These are phyloP conservation scores for Helichrysum umbraculigerum DNA, from an alignment of 129 eudicot genomes.

Conservation along the genomic window DNA sequence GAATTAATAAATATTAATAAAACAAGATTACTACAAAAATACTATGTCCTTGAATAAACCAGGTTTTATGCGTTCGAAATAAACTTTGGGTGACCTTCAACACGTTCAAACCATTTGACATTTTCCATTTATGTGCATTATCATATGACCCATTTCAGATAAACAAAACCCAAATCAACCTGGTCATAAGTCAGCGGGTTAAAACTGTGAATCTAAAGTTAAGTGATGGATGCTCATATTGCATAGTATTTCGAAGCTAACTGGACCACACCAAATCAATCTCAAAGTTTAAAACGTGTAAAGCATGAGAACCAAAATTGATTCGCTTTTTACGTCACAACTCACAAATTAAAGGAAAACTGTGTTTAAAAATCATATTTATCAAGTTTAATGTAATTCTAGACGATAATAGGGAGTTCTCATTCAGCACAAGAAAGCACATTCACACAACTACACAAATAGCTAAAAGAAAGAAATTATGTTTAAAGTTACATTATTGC, in stretches of 20 bases:
- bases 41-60: neutral
- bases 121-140: neutral
- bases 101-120: neutral
- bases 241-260: neutral
- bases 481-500: neutral
- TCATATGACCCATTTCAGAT: neutral
- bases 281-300: neutral
- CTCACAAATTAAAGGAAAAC: no score
- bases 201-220: neutral
- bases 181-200: neutral
- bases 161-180: neutral
- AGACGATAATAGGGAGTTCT: no score
- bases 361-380: neutral
- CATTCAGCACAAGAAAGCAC: no score
- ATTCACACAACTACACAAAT: no score
- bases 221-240: constrained; percentile 2
- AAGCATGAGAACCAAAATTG: no score
- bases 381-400: no score
- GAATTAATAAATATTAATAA: neutral
- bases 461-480: no score
- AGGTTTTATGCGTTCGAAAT: neutral
- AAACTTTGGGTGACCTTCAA: neutral
- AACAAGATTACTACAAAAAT: neutral
- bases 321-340: no score
- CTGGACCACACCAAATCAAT: neutral